Base-by-base conservation (phyloP, 2,329 filamentous ascomycete species). In the Blastomyces parvus region DNA sequence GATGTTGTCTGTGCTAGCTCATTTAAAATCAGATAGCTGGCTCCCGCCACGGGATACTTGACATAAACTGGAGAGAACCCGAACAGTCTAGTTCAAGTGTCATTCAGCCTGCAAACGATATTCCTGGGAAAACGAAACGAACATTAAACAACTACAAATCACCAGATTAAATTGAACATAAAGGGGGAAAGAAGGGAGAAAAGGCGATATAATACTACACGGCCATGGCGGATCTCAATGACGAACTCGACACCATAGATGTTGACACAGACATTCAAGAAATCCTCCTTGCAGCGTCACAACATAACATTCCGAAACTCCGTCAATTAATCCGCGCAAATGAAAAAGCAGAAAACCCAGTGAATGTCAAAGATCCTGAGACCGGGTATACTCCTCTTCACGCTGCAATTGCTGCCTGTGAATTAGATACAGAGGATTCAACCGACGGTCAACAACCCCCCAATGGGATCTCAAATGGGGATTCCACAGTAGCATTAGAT, bases 361-460 rank as follows among this genome's bases (percentile, higher is more conserved):
- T 80, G 40, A 91, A 88, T 73, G 86, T 88, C 4, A 91, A 93
- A 75, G 93, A 97, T 72, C 84, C 88, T 6, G 86, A 88, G 65
- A 96, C 92, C 0, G 90, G 90, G 65, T 91, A 88, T 75, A 91
- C 91, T 9, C 91, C 93, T 11, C 82, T 97, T 17, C 94, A 97
- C 77, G 89, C 92, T 27, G 91, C 91, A 48, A 90, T 97, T 72
- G 88, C 90, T n/a, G 83, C 87, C 3, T 90, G 87, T 70, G 85
- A 81, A 57, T 69, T 73, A 3, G 67, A 64, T 55, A 59, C 27
- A 40, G 48, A 30, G 61, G 64, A 56, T 46, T 59, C 63, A 40
- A 62, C 42, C 73, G 75, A 68, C 6, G 17, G 19, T 9, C 53
- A 57, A 8, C 52, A 69, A 7, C 61, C 70, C 56, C 61, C 70